phyloP scores from a whole-genome alignment of 352 stramenopile genomes.

The Phytopythium aichiense region DNA sequence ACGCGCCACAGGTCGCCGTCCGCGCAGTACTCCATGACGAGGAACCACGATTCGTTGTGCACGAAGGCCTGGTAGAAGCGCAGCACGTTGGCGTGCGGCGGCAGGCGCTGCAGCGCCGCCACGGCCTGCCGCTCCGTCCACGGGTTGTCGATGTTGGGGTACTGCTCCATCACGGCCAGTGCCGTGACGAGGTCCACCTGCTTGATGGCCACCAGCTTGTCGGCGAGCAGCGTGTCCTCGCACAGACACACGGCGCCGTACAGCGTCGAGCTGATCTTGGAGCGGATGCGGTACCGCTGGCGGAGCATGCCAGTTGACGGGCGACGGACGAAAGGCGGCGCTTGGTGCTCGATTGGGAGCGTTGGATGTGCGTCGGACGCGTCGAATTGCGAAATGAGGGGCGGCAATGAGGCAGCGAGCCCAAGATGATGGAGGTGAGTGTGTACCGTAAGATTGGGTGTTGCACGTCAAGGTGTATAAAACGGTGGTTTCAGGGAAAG shows the following conservation, averaged over 20 bases:
- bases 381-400: no score
- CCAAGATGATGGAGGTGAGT: no score
- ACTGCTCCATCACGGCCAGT: slow-evolving; percentile 15
- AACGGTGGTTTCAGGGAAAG: no score
- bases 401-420: no score
- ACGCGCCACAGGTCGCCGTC: slow-evolving; percentile 35
- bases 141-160: slow-evolving; percentile 40
- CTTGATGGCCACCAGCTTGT: slow-evolving; percentile 46
- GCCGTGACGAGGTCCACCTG: slow-evolving; percentile 30
- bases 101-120: slow-evolving; percentile 17
- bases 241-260: slow-evolving; percentile 45
- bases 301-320: no score
- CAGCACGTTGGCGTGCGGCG: slow-evolving; percentile 39
- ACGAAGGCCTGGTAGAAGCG: slow-evolving; percentile 35
- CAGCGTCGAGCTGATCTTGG: slow-evolving; percentile 28
- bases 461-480: no score
- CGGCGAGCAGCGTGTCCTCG: slow-evolving; percentile 20
- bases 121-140: slow-evolving; percentile 30
- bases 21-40: slow-evolving; percentile 49
- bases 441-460: no score
- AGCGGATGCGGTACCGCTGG: slow-evolving; percentile 16
- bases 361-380: no score
- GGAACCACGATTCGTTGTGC: slow-evolving; percentile 34
- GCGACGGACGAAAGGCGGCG: no score
- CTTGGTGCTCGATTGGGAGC: no score